These are phyloP conservation scores for Nyctanthes arbortristis DNA, from an alignment of 257 asterid genomes.

Conservation along the genomic window DNA sequence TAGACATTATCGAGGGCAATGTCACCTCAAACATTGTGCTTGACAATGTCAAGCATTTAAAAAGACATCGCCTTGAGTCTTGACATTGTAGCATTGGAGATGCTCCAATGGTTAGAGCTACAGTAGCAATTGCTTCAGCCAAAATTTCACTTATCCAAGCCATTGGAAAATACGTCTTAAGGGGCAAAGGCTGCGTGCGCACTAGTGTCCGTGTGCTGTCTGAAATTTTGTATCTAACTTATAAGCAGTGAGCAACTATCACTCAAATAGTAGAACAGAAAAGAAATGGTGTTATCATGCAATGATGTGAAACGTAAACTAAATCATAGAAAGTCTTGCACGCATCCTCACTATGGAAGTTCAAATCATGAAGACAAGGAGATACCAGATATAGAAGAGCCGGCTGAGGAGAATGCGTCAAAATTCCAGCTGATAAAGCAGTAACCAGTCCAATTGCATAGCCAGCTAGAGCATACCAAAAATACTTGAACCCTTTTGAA, in stretches of 20 bases:
- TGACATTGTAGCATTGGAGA: no score
- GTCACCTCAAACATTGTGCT: no score
- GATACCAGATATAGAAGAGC: conserved; percentile 90
- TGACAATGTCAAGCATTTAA: no score
- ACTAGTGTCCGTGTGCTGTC: neutral
- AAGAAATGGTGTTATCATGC: neutral
- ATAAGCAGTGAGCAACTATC: neutral
- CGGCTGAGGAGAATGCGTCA: conserved; percentile 92
- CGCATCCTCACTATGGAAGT: neutral
- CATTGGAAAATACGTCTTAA: neutral
- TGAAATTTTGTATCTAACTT: neutral
- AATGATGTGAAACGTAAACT: neutral
- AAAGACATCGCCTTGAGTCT: no score
- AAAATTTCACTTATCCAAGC: neutral
- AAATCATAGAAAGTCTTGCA: neutral
- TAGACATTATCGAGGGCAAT: no score
- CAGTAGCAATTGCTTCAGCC: neutral
- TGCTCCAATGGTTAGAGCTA: neutral
- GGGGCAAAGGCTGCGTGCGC: neutral
- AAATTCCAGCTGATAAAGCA: conserved; percentile 90
- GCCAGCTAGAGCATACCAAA: conserved; percentile 76
- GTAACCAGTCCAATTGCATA: conserved; percentile 78
- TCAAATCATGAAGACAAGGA: neutral
- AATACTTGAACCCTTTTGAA: conserved; percentile 62
- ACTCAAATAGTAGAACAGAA: neutral